These are phyloP conservation scores for Phialophora tarda DNA, from an alignment of 2,329 filamentous ascomycete species.

Conservation along the genomic window DNA sequence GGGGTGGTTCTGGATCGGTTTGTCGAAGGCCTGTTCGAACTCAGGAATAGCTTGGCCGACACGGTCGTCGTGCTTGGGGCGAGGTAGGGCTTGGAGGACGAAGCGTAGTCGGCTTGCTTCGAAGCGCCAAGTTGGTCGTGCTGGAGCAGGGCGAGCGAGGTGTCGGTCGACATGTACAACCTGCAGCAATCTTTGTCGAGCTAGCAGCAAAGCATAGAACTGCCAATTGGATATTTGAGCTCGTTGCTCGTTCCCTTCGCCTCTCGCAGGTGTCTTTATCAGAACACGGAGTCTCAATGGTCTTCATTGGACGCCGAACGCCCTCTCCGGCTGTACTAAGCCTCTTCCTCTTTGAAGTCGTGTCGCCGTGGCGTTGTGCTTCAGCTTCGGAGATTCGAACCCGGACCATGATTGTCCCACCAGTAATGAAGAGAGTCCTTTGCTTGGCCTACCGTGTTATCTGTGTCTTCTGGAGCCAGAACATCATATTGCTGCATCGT, in stretches of 20 bases:
- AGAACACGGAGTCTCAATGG: neutral
- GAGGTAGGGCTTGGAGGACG: neutral
- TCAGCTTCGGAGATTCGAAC: too few species aligned
- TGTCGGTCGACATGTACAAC: too few species aligned
- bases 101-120: neutral
- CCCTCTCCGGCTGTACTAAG: too few species aligned
- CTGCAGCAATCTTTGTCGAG: neutral
- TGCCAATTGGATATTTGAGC: neutral
- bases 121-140: neutral
- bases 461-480: too few species aligned
- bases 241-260: neutral
- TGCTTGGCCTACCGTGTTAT: too few species aligned
- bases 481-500: too few species aligned
- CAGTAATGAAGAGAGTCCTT: too few species aligned
- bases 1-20: conserved; percentile 22
- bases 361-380: too few species aligned
- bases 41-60: neutral
- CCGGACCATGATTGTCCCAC: too few species aligned
- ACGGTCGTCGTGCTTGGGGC: neutral
- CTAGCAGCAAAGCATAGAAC: neutral
- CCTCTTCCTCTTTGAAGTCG: too few species aligned
- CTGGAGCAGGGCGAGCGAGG: too few species aligned
- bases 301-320: too few species aligned
- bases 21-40: conserved; percentile 25
- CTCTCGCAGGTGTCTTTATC: neutral